Conservation (phyloP, 2,329 filamentous ascomycete genomes). For the Didymella keratinophila region DNA sequence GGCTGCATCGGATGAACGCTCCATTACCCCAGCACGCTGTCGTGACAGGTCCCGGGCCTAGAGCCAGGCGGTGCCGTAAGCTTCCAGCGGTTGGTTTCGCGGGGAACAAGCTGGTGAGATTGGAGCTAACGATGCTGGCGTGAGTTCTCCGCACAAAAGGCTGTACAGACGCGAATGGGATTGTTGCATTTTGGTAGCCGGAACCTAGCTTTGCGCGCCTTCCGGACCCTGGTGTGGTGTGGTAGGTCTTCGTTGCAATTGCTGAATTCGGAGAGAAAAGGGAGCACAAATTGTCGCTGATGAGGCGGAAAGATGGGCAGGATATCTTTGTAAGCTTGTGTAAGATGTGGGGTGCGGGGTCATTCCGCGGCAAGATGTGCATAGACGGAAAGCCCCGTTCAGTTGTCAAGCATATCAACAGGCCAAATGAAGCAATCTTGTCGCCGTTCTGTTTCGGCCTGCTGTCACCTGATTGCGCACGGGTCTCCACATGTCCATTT, state of each 20-base stretch:
- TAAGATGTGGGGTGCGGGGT: constrained; percentile 13
- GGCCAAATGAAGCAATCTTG: neutral
- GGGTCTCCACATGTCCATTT: neutral
- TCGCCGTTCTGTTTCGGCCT: constrained; percentile 5
- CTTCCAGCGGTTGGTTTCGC: constrained; percentile 24
- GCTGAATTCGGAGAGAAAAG: neutral
- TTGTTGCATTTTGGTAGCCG: constrained; percentile 18
- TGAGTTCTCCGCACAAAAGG: constrained; percentile 38
- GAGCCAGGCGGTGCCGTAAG: constrained; percentile 20
- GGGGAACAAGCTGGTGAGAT: constrained; percentile 26
- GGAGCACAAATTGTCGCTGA: neutral
- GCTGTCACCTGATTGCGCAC: neutral
- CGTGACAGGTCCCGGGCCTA: constrained; percentile 15
- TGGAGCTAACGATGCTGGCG: constrained; percentile 26
- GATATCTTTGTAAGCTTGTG: constrained; percentile 14
- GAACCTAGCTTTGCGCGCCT: constrained; percentile 4
- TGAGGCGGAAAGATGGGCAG: neutral
- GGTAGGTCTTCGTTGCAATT: constrained; percentile 10
- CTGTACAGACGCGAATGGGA: constrained; percentile 23
- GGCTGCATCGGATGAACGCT: constrained; percentile 37
- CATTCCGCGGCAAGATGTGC: constrained; percentile 4
- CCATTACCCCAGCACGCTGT: constrained; percentile 34
- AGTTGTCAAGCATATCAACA: neutral
- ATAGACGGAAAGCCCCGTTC: constrained; percentile 5
- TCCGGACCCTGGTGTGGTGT: constrained; percentile 24